phyloP scores from a whole-genome alignment of 768 basidiomycete genomes.

The Lentinus tigrinus region DNA sequence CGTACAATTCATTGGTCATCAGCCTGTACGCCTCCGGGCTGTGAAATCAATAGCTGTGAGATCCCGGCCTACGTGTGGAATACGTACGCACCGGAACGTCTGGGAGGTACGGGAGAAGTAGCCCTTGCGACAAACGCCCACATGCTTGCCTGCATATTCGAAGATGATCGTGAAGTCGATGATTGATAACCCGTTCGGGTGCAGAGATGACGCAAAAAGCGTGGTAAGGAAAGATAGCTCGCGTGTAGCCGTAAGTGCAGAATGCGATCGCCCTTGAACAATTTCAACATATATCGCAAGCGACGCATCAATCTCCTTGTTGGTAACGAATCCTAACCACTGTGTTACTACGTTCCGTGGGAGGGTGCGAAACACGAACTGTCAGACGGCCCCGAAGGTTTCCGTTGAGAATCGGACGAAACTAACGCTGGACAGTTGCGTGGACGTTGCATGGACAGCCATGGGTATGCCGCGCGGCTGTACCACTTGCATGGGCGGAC shows the following conservation, averaged over 20 bases:
- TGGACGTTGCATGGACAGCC: neutral
- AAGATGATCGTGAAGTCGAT: neutral
- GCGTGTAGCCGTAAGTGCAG: neutral
- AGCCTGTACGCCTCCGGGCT: neutral
- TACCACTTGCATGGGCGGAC: neutral
- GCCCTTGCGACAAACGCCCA: neutral
- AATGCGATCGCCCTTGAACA: neutral
- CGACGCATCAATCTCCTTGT: neutral
- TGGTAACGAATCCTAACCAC: conserved; percentile 5
- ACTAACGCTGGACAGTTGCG: neutral
- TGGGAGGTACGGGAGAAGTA: neutral
- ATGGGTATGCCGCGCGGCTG: neutral
- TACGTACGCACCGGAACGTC: neutral
- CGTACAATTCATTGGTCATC: neutral
- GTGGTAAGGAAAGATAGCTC: neutral
- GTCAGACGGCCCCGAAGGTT: neutral
- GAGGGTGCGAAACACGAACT: neutral
- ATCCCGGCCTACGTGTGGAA: neutral
- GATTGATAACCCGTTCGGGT: conserved; percentile 6
- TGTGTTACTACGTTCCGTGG: conserved; percentile 5
- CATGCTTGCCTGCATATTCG: neutral
- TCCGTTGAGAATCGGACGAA: conserved; percentile 6
- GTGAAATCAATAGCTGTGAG: neutral
- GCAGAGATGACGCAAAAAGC: neutral
- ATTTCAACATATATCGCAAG: neutral